A percentile compares a stretch with the other conserved stretches of the same genome.
These are phyloP conservation scores for Diversispora eburnea DNA, from an alignment of 192 early-diverging fungal genomes.

Conservation along the genomic window DNA sequence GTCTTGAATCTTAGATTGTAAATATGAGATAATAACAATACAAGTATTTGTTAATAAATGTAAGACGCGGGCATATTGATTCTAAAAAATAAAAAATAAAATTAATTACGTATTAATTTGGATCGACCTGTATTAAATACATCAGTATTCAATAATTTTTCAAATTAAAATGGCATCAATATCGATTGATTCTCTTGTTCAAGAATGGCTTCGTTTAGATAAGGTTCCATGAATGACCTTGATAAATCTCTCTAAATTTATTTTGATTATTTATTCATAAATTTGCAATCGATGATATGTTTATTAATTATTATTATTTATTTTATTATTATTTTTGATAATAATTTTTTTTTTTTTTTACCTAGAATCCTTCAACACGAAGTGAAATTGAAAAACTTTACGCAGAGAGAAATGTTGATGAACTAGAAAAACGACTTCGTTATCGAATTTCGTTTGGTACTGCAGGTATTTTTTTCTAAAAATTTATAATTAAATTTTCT, in stretches of 20 bases:
- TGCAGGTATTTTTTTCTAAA: slow-evolving; percentile 47
- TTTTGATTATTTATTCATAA: slow-evolving; percentile 11
- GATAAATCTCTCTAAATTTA: neutral
- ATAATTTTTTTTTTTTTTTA: neutral
- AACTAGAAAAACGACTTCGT: slow-evolving; percentile 54
- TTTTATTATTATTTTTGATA: slow-evolving; percentile 2
- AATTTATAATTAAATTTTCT: neutral
- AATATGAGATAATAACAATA: too few species aligned
- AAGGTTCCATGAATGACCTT: slow-evolving; percentile 30
- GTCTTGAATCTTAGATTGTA: too few species aligned
- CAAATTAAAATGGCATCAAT: too few species aligned
- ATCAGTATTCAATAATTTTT: too few species aligned
- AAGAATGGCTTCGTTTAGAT: slow-evolving; percentile 58
- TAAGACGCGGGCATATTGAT: too few species aligned
- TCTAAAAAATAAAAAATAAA: too few species aligned
- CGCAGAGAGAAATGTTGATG: slow-evolving; percentile 43
- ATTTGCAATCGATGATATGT: neutral
- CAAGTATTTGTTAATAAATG: too few species aligned
- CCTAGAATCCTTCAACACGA: slow-evolving; percentile 59
- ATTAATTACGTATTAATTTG: too few species aligned
- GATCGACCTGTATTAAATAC: too few species aligned
- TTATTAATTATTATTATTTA: neutral
- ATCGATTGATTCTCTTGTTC: slow-evolving; percentile 35
- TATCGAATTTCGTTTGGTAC: slow-evolving; percentile 81
- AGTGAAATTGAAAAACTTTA: slow-evolving; percentile 53